phyloP scores from a whole-genome alignment of 148 eudicot species.

The Vaccinium myrtillus region DNA sequence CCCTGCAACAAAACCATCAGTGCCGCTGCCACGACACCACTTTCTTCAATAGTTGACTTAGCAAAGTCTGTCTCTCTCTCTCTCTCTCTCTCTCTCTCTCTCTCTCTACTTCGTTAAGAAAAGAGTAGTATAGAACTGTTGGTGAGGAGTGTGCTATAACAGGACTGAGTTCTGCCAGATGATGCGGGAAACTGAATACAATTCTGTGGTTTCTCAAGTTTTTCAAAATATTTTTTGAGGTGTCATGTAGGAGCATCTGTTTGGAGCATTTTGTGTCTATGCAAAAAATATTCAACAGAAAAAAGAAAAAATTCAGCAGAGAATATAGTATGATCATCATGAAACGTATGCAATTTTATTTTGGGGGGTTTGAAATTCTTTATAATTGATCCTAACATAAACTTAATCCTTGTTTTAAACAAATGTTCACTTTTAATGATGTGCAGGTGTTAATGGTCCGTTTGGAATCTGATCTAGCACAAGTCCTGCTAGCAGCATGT shows the following conservation, averaged over 20 bases:
- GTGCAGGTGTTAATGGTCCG: conserved; percentile 84
- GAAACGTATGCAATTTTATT: not conserved
- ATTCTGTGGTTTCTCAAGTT: not conserved
- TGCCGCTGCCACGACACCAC: not conserved
- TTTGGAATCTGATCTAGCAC: conserved; percentile 82
- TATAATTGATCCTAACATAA: not conserved
- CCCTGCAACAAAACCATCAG: not conserved
- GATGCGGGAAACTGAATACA: not conserved
- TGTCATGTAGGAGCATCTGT: not conserved
- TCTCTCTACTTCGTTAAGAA: not conserved
- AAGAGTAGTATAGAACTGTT: not conserved
- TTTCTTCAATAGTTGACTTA: not conserved
- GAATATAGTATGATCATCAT: not conserved
- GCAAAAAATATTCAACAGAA: not conserved
- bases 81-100: no score
- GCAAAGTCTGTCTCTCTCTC: not conserved
- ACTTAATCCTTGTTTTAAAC: not conserved
- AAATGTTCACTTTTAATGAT: not conserved
- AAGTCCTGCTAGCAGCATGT: conserved; percentile 82
- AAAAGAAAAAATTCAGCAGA: not conserved
- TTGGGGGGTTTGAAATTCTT: not conserved
- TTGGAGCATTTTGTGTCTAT: not conserved
- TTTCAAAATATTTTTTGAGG: not conserved
- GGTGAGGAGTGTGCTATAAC: not conserved
- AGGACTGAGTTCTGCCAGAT: not conserved